Base-by-base conservation (phyloP, 2,329 filamentous ascomycete species). In the Paramyrothecium roridum region DNA sequence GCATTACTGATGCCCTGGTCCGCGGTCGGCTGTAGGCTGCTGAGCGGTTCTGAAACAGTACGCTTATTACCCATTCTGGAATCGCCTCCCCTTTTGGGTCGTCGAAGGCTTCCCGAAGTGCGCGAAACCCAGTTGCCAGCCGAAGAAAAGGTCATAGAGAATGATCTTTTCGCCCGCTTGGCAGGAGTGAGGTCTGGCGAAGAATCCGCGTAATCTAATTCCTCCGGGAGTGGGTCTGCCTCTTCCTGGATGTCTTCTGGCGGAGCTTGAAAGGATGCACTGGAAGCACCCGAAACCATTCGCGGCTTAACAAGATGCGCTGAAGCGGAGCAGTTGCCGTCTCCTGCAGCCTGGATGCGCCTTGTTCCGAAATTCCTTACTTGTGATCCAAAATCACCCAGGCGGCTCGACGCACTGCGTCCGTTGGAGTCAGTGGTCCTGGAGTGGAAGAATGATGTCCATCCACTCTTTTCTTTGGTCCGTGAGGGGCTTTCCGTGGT, bases 131-230 rank as follows among this genome's bases (percentile, higher is more conserved):
- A 86, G 51, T 73, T 80, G 51, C 73, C 75, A 17, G 83, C 77
- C 2, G 83, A 81, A 57, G 76, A 76, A 57, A 87, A 83, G 54
- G 84, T 82, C 76, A 84, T 80, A 17, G 85, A 86, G 23, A 83
- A 72, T 17, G 84, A 85, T 56, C 80, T 77, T 53, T 75, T 76
- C 13, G 80, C 71, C 52, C 69, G 73, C 61, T 76, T 79, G 8
- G 76, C 72, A 2, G 76, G 74, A 2, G 75, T 76, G 26, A 69
- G 69, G 40, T 77, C 73, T 2, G 68, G 64, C 2, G 71, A 63
- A 56, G 65, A 54, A 30, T 50, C 46, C 30, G 58, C 56, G 12
- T 58, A 52, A 34, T 62, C 52, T 17, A 50, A 23, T 13, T 55
- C 54, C 30, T 61, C 50, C n/a, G 52, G 49, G 26, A 52, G 49